Conservation (phyloP, 2,329 filamentous ascomycete species). For the Fusarium udum region DNA sequence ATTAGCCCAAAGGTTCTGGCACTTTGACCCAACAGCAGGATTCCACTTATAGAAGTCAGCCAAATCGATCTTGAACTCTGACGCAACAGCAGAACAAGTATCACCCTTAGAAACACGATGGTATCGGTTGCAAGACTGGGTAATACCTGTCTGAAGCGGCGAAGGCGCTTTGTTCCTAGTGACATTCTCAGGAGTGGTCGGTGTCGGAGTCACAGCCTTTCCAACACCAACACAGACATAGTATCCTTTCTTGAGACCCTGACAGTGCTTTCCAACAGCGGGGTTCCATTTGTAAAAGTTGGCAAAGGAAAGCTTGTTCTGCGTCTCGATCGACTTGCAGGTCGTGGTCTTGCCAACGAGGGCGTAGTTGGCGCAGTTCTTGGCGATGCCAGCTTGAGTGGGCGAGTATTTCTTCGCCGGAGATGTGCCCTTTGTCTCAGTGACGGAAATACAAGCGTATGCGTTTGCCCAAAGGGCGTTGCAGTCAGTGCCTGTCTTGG, state of each 20-base stretch:
- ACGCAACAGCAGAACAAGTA: background rate
- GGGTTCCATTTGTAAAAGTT: background rate
- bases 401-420: background rate
- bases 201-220: background rate
- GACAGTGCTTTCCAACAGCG: background rate
- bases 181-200: background rate
- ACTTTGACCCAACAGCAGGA: background rate
- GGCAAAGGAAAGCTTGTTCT: background rate
- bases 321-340: background rate
- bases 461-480: background rate
- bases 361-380: background rate
- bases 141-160: background rate
- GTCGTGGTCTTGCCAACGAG: background rate
- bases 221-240: background rate
- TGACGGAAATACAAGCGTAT: background rate
- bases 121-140: background rate
- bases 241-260: background rate
- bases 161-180: background rate
- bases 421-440: background rate
- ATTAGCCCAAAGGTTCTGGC: background rate
- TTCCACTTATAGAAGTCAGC: background rate
- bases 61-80: background rate
- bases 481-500: background rate
- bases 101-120: background rate
- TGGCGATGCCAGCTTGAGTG: background rate